Base-by-base conservation (phyloP, 257 asterid genomes). In the Solanum appendiculatum region DNA sequence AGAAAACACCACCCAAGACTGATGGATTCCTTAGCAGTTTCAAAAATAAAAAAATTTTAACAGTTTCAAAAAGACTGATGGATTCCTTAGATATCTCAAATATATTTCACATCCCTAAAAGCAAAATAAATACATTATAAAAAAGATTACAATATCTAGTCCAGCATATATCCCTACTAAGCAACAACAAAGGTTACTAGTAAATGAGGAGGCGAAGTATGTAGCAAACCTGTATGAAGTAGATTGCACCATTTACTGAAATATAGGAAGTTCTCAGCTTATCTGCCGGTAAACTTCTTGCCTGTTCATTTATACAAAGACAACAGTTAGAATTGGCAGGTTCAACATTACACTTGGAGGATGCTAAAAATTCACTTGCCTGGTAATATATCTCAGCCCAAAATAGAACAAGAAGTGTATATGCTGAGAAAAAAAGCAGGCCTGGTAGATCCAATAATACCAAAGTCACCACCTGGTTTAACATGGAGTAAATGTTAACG, bases 351-450 rank as follows among this genome's bases (percentile, higher is more conserved):
- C 4, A 15, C 84, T 5, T n/a, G 23, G 63, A 77, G 15, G 84
- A 77, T 42, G 39, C 39, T n/a, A 77, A 37, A 42, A 8, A 25
- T 15, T 77, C 87, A 87, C 91, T 89, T 87, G 92, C 99, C 96
- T 96, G 99, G 90, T 95, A 97, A 90, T 96, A 96, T 89, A 96
- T 94, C 93, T 95, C 99, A 14, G 99, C 99, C 99, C 99, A 96
- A 83, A 96, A 96, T 81, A 96, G 95, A 86, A 94, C 97, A 89
- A 95, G 98, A 88, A 96, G 98, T 44, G 98, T 92, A 90, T 91
- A 96, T 27, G 99, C 93, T 84, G 99, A 96, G 92, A 96, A 95
- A 91, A 96, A 96, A 83, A 96, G 94, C 86, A 96, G 87, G 86
- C 98, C 98, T 9, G 99, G 99, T 82, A 95, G 92, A 89, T 96